A percentile compares a stretch with the other conserved stretches of the same genome.
Evolutionary conservation across 2,329 filamentous ascomycete genomes (phyloP).

Genomic region (Nectriaceae sp.): DNA sequence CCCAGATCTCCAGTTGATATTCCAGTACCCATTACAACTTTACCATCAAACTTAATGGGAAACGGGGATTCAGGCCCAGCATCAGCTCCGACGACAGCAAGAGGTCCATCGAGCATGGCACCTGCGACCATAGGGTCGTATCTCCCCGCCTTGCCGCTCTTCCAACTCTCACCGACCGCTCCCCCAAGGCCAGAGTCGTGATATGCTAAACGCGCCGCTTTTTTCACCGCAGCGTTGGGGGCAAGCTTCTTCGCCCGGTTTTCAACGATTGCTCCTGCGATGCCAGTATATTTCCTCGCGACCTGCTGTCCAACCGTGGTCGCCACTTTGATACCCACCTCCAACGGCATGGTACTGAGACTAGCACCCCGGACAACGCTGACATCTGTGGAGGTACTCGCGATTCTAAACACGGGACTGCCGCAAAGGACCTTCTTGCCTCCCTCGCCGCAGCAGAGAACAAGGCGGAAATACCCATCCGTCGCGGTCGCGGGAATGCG

Average conservation of each 20-base stretch:
- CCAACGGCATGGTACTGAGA: slow-evolving; percentile 64
- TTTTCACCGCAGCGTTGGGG: slow-evolving; percentile 34
- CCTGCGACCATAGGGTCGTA: slow-evolving; percentile 39
- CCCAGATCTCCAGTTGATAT: slow-evolving; percentile 42
- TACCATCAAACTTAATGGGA: slow-evolving; percentile 53
- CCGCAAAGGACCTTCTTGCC: slow-evolving; percentile 60
- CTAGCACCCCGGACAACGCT: slow-evolving; percentile 67
- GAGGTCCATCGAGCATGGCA: slow-evolving; percentile 33
- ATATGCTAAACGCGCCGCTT: slow-evolving; percentile 44
- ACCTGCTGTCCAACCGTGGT: slow-evolving; percentile 49
- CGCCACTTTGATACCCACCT: slow-evolving; percentile 61
- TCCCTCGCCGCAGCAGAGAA: slow-evolving; percentile 54
- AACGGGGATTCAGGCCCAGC: slow-evolving; percentile 55
- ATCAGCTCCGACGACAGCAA: slow-evolving; percentile 48
- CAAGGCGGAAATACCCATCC: slow-evolving; percentile 70
- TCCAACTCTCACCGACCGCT: slow-evolving; percentile 35
- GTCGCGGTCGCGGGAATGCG: slow-evolving; percentile 63
- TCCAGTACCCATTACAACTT: slow-evolving; percentile 47
- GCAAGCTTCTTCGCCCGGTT: slow-evolving; percentile 40
- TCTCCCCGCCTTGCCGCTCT: slow-evolving; percentile 38
- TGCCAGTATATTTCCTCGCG: slow-evolving; percentile 44
- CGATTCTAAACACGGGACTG: slow-evolving; percentile 69
- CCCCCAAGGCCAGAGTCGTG: slow-evolving; percentile 28
- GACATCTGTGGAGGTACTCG: slow-evolving; percentile 63
- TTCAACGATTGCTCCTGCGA: slow-evolving; percentile 42